Percentiles rank a stretch among this genome's conserved stretches.
These are phyloP conservation scores for Physcomitrium patens DNA, from an alignment of 225 moss, liverwort and hornwort species.

Conservation along the genomic window DNA sequence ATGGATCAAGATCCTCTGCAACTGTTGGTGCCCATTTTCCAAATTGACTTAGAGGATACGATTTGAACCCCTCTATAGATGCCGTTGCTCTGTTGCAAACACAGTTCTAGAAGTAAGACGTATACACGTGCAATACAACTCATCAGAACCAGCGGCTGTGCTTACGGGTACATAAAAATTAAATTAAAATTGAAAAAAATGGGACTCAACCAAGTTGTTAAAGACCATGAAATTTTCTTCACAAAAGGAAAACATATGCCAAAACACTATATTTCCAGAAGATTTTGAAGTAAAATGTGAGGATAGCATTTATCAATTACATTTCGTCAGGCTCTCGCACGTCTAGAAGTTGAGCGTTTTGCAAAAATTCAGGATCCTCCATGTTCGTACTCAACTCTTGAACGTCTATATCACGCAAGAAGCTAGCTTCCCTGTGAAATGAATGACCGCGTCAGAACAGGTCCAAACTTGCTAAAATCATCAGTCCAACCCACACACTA, in stretches of 20 bases:
- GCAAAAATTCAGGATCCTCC: conserved; percentile 75
- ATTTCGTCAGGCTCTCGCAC: conserved; percentile 95
- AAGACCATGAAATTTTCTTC: neutral
- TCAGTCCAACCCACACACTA: neutral
- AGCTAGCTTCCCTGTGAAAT: conserved; percentile 61
- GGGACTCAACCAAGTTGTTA: neutral
- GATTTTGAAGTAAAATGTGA: neutral
- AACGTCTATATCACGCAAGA: conserved; percentile 73
- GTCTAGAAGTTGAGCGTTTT: conserved; percentile 79
- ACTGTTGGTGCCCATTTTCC: conserved; percentile 93
- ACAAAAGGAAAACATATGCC: neutral
- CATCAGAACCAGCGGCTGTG: neutral
- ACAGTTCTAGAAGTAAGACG: conserved; percentile 24
- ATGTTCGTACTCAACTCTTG: conserved; percentile 69
- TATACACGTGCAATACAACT: neutral
- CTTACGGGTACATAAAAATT: neutral
- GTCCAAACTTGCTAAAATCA: conserved; percentile 4
- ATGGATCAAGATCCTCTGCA: conserved; percentile 79
- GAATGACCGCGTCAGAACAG: conserved; percentile 17
- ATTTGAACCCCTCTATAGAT: conserved; percentile 76
- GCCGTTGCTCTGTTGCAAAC: conserved; percentile 66
- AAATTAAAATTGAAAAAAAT: neutral
- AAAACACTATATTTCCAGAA: neutral
- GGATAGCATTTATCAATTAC: conserved; percentile 33
- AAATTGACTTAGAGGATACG: conserved; percentile 87